Evolutionary conservation across 345 rosid species (phyloP).

Genomic region (Hypericum perforatum): DNA sequence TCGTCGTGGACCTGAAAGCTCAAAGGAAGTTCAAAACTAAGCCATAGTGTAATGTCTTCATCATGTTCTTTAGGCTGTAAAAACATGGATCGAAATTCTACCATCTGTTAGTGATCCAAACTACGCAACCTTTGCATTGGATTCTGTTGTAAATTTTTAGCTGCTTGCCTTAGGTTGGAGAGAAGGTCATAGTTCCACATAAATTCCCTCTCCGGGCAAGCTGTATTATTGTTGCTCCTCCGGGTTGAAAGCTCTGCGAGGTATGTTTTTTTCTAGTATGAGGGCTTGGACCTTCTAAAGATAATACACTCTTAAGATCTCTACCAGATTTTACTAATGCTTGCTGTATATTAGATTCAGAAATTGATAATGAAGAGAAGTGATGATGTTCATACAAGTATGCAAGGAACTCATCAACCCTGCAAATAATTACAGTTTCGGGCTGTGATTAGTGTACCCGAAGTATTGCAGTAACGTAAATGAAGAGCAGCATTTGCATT

Average conservation of each 20-base stretch:
- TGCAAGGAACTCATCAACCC: no score
- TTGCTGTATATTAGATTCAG: no score
- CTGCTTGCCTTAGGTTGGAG: slow-evolving; percentile 19
- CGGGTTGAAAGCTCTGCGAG: slow-evolving; percentile 35
- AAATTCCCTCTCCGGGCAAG: slow-evolving; percentile 6
- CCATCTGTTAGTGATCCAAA: slow-evolving; percentile 25
- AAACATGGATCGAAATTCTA: slow-evolving; percentile 7
- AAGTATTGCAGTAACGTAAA: no score
- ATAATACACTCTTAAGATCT: no score
- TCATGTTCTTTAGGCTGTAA: background rate
- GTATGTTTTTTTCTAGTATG: slow-evolving; percentile 20
- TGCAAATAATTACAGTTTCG: no score
- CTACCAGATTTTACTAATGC: no score
- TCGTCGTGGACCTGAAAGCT: slow-evolving; percentile 82
- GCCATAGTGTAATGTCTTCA: slow-evolving; percentile 18
- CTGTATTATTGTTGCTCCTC: slow-evolving; percentile 36
- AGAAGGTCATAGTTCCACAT: slow-evolving; percentile 11
- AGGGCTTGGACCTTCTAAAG: slow-evolving; percentile 9
- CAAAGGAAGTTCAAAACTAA: slow-evolving; percentile 86
- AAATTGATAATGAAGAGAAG: no score
- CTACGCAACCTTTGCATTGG: background rate
- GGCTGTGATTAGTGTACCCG: no score
- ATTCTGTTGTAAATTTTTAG: slow-evolving; percentile 24
- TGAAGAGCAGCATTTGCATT: no score
- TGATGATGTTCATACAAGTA: no score